Base-by-base conservation (phyloP, 2,329 filamentous ascomycete genomes). In the Pseudogymnoascus sp. region DNA sequence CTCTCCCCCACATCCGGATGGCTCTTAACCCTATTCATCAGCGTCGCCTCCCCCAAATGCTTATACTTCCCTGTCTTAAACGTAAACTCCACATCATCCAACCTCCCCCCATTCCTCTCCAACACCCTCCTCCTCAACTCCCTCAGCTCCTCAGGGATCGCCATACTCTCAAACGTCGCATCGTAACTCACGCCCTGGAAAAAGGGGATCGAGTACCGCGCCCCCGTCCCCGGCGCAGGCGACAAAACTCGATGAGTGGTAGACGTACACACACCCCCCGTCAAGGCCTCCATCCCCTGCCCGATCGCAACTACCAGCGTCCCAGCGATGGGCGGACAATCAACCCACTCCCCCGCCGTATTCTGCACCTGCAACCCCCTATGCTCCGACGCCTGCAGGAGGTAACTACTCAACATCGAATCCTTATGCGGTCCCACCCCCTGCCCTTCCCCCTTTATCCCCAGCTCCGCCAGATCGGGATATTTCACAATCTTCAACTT, bases 401-500 rank as follows among this genome's bases (percentile, higher is more conserved):
- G 80, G 74, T 93, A 96, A 67, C 84, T 89, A 7, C 87, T 88
- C 66, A 95, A 80, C 90, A 95, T 93, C 69, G 85, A 88, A 74
- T 93, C 90, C 75, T 93, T 93, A 78, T 93, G 90, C 36, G 90
- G 89, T 0, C 90, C 90, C 0, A 93, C 88, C 69, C 78, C 85
- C 69, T 87, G 85, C 64, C 80, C 80, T 67, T 81, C 74, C 2
- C 71, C 74, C 18, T 68, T 73, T 2, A 80, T 73, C 0, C 81
- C 83, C 1, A 89, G 76, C 73, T 85, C 81, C n/a, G 77, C 75
- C 11, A 83, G 75, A 72, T 95, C 91, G 0, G 91, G 91, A 72
- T 95, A 96, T 77, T 90, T 91, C 65, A 96, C 87, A 65, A 96
- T 87, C 78, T 96, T 96, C 70, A 96, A 81, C 79, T 96, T 96